Base-by-base conservation (phyloP, 768 basidiomycete species). In the Collybia nuda region DNA sequence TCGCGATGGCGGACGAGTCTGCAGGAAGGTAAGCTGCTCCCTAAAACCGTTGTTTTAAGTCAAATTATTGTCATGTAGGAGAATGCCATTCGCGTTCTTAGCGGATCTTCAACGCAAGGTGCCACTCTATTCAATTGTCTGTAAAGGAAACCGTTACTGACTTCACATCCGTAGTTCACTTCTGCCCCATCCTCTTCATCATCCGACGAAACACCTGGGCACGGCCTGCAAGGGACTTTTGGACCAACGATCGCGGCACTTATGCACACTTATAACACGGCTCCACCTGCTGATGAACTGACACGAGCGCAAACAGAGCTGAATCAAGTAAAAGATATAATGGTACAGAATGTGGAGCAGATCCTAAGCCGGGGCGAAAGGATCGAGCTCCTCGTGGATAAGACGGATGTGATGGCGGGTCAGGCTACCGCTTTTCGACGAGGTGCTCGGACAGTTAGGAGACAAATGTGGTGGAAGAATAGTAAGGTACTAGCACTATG, bases 321-420 rank as follows among this genome's bases (percentile, higher is more conserved):
- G 37, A 83, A 84, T 53, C 90, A 92, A 57, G 90, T 97, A 41
- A 98, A 97, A 67, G 88, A 94, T 61, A 92, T 97, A 69, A 96
- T 97, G 94, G 95, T 98, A 44, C 91, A 98, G 69, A 98, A 98
- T 66, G 95, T 98, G 56, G 93, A 98, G 70, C 90, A 94, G 66
- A 96, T 98, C 55, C 81, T 99, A 37, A 88, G 83, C 47, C 79
- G 97, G 32, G 97, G 97, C 19, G 97, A 99, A 68, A 79, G 97
- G 47, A 92, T 99, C 57, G 96, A 98, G 66, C 77, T 98, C 15
- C 79, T 99, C 45, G 90, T 98, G 24, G 93, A 98, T 73, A 97
- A 97, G 78, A 99, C 97, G 23, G 95, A 98, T 64, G 88, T 79
- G 48, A 91, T 99, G 85, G 89, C 91, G 6, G 88, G 85, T 8